phyloP scores from a whole-genome alignment of 331 rosid species.

The Quercus tomentella region DNA sequence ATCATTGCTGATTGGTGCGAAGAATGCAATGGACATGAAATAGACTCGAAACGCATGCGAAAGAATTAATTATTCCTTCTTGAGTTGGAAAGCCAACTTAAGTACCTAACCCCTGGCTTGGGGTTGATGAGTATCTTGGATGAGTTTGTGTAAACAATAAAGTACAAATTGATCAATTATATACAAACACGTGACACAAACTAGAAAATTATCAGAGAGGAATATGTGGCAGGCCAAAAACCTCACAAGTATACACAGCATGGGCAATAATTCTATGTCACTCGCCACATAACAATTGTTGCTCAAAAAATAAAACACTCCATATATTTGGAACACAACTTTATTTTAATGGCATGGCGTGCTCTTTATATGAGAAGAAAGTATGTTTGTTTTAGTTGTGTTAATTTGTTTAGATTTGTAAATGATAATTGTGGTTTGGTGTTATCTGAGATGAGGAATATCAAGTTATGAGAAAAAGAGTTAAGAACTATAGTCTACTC shows the following conservation, averaged over 20 bases:
- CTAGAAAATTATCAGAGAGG: background rate
- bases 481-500: too few relatives aligned
- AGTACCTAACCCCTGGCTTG: background rate
- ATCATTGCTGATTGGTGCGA: background rate
- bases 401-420: too few relatives aligned
- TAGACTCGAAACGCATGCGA: background rate
- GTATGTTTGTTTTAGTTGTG: too few relatives aligned
- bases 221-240: background rate
- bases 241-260: background rate
- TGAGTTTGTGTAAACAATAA: too few relatives aligned
- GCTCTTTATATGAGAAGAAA: background rate
- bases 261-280: background rate
- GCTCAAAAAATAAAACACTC: background rate
- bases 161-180: too few relatives aligned
- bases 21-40: background rate
- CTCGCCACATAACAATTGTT: background rate
- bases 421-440: too few relatives aligned
- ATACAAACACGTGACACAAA: background rate
- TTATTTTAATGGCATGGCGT: too few relatives aligned
- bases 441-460: too few relatives aligned
- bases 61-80: background rate
- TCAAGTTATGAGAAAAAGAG: too few relatives aligned
- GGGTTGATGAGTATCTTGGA: background rate
- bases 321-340: background rate
- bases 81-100: background rate